Evolutionary conservation across 305 asterid genomes (phyloP).

Genomic region (Fraxinus platypoda): DNA sequence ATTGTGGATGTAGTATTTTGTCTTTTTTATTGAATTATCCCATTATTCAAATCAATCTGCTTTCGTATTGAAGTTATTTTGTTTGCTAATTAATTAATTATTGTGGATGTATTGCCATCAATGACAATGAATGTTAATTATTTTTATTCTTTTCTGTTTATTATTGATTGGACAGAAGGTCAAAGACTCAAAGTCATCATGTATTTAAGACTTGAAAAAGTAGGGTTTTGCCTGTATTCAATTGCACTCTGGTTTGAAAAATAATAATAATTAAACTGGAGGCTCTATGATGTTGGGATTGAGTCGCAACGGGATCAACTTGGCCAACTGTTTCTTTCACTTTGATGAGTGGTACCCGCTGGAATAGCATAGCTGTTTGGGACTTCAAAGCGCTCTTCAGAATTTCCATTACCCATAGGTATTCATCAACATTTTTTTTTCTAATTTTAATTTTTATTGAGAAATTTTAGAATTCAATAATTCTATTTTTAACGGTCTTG

Average conservation of each 20-base stretch:
- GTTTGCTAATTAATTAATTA: conserved; percentile 6
- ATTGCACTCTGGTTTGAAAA: conserved; percentile 12
- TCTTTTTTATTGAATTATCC: conserved; percentile 13
- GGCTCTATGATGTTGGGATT: conserved; percentile 57
- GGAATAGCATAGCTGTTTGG: conserved; percentile 52
- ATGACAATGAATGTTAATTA: not conserved
- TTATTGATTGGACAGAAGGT: conserved; percentile 32
- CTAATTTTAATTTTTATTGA: not conserved
- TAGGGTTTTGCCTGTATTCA: conserved; percentile 37
- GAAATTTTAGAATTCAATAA: not conserved
- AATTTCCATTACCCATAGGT: conserved; percentile 29
- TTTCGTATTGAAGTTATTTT: conserved; percentile 2
- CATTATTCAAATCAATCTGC: conserved; percentile 16
- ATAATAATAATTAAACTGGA: conserved; percentile 28
- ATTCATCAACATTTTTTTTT: not conserved
- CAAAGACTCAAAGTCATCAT: conserved; percentile 24
- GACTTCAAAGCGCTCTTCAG: conserved; percentile 37
- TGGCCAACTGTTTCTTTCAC: conserved; percentile 72
- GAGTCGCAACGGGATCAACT: conserved; percentile 49
- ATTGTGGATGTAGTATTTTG: conserved; percentile 27
- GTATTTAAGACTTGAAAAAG: conserved; percentile 29
- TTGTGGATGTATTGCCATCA: conserved; percentile 16
- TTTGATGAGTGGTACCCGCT: conserved; percentile 95
- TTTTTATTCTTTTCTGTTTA: conserved; percentile 15
- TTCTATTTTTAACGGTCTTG: conserved; percentile 9